A percentile compares a stretch with the other conserved stretches of the same genome.
phyloP scores from a whole-genome alignment of 768 basidiomycete species.

The Boletales sp. region DNA sequence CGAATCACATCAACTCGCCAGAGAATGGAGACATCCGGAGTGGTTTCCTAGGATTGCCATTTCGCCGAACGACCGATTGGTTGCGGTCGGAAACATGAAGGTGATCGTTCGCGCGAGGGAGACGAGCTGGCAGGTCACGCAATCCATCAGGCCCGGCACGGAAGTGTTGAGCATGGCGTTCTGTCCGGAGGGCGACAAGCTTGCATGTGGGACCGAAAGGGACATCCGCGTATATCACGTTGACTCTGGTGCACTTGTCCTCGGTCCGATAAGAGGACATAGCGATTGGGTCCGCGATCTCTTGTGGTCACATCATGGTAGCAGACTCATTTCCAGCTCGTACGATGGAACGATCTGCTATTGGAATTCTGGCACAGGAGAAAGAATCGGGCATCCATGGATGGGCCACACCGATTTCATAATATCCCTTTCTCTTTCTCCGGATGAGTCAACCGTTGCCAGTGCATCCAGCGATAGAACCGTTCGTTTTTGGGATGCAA shows the following conservation, averaged over 20 bases:
- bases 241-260: background rate
- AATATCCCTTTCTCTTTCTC: too few relatives aligned
- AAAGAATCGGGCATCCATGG: conserved; percentile 1
- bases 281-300: background rate
- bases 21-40: background rate
- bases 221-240: conserved; percentile 1
- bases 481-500: background rate
- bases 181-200: background rate
- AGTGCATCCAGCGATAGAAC: background rate
- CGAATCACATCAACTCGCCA: background rate
- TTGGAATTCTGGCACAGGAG: background rate
- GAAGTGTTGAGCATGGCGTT: background rate
- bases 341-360: background rate
- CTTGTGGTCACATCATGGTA: background rate
- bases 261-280: background rate
- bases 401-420: too few relatives aligned
- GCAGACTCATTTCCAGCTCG: background rate
- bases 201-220: background rate
- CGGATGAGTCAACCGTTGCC: background rate
- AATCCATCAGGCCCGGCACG: background rate
- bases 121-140: background rate
- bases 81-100: background rate
- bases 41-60: background rate
- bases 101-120: background rate
- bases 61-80: background rate